phyloP scores from a whole-genome alignment of 1,284 basidiomycete genomes.

The Tilletia indica region DNA sequence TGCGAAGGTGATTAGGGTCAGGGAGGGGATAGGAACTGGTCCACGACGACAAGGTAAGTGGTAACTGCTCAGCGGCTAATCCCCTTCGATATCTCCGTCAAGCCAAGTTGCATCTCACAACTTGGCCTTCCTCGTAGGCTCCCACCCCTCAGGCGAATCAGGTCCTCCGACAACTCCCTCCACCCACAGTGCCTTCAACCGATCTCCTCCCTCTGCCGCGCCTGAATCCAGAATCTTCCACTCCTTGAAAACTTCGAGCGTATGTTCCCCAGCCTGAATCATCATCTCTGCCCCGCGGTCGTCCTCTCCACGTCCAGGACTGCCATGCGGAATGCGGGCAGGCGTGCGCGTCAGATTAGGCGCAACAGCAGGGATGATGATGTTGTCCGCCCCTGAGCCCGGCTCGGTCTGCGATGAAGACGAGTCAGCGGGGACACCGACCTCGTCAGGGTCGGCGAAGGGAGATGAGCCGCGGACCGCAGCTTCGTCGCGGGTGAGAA shows the following conservation, averaged over 20 bases:
- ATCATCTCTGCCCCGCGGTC: slow-evolving; percentile 31
- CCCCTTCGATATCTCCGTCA: too few relatives aligned
- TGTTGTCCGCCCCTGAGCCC: slow-evolving; percentile 27
- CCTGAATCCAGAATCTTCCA: slow-evolving; percentile 15
- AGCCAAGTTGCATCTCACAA: not conserved
- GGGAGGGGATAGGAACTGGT: too few relatives aligned
- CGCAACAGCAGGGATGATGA: slow-evolving; percentile 47
- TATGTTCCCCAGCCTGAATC: slow-evolving; percentile 51
- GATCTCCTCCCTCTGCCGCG: not conserved
- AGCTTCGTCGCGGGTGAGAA: slow-evolving; percentile 60
- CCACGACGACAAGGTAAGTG: too few relatives aligned
- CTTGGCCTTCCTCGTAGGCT: slow-evolving; percentile 6
- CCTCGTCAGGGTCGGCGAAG: slow-evolving; percentile 24
- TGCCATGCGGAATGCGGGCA: slow-evolving; percentile 33
- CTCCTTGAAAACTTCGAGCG: slow-evolving; percentile 44
- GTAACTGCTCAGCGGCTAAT: too few relatives aligned
- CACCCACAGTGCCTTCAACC: not conserved
- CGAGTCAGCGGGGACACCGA: slow-evolving; percentile 1
- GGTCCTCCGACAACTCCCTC: slow-evolving; percentile 6
- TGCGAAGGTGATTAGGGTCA: too few relatives aligned
- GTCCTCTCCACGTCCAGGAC: slow-evolving; percentile 30
- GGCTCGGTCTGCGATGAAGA: slow-evolving; percentile 7
- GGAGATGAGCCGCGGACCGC: slow-evolving; percentile 35
- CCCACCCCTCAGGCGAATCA: slow-evolving; percentile 11
- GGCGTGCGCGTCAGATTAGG: slow-evolving; percentile 51